phyloP scores from a whole-genome alignment of 352 stramenopile species.

The Phytophthora pistaciae region DNA sequence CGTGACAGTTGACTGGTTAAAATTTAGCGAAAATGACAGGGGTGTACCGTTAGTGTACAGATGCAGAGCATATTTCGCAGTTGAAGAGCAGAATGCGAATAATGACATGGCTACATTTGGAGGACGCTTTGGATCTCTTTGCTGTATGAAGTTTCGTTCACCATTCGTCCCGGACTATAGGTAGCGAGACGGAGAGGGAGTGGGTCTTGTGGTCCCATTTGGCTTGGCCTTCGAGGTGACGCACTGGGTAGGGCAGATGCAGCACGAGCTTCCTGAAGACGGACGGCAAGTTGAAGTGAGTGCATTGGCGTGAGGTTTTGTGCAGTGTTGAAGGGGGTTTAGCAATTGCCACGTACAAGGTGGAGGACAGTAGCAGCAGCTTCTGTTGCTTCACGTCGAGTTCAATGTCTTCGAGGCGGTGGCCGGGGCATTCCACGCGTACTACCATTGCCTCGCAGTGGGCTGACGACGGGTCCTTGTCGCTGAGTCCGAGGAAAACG shows the following conservation, averaged over 20 bases:
- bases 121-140: neutral
- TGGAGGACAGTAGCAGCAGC: constrained; percentile 69
- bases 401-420: constrained; percentile 79
- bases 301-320: neutral
- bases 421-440: constrained; percentile 70
- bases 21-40: constrained; percentile 7
- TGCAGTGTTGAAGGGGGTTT: neutral
- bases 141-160: constrained; percentile 17
- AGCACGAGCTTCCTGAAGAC: constrained; percentile 67
- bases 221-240: constrained; percentile 71
- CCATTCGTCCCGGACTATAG: constrained; percentile 84
- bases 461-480: constrained; percentile 86
- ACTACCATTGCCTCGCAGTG: constrained; percentile 87
- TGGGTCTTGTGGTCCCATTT: constrained; percentile 72
- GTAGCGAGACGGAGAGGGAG: constrained; percentile 67
- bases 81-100: constrained; percentile 5
- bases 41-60: neutral
- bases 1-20: constrained; percentile 22
- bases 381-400: constrained; percentile 86
- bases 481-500: constrained; percentile 82
- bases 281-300: constrained; percentile 6
- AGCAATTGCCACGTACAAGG: constrained; percentile 46
- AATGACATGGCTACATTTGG: constrained; percentile 13
- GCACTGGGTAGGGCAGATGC: constrained; percentile 79
- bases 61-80: neutral